These are phyloP conservation scores for Sutorius eximius DNA, from an alignment of 1,284 basidiomycete genomes.

Conservation along the genomic window DNA sequence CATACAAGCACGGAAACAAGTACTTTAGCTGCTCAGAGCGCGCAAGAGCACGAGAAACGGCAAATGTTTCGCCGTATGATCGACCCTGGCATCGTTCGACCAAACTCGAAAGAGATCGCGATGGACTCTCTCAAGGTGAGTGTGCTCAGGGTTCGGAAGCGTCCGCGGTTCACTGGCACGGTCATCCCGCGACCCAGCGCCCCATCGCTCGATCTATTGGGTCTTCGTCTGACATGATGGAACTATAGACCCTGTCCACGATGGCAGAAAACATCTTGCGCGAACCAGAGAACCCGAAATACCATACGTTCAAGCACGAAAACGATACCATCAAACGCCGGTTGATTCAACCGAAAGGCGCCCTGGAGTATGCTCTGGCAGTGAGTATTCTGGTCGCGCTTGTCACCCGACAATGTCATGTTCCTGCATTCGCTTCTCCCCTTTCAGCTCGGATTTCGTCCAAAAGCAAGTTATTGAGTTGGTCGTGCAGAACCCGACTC, in stretches of 20 bases:
- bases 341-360: constrained; percentile 63
- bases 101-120: constrained; percentile 62
- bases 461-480: constrained; percentile 45
- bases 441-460: constrained; percentile 65
- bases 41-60: constrained; percentile 60
- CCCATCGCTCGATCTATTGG: not conserved
- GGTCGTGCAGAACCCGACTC: not conserved
- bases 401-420: not conserved
- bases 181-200: not conserved
- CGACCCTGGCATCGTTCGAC: constrained; percentile 73
- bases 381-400: constrained; percentile 39
- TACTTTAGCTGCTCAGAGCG: constrained; percentile 42
- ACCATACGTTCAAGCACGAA: constrained; percentile 69
- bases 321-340: constrained; percentile 65
- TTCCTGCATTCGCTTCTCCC: not conserved
- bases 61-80: constrained; percentile 72
- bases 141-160: not conserved
- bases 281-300: constrained; percentile 71
- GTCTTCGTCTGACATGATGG: not conserved
- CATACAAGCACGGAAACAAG: constrained; percentile 28
- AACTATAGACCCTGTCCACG: constrained; percentile 55
- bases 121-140: constrained; percentile 62
- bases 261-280: constrained; percentile 72
- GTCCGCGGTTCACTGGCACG: not conserved
- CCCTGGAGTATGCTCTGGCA: constrained; percentile 74